phyloP scores from a whole-genome alignment of 2,329 filamentous ascomycete genomes.

The Tothia fuscella region DNA sequence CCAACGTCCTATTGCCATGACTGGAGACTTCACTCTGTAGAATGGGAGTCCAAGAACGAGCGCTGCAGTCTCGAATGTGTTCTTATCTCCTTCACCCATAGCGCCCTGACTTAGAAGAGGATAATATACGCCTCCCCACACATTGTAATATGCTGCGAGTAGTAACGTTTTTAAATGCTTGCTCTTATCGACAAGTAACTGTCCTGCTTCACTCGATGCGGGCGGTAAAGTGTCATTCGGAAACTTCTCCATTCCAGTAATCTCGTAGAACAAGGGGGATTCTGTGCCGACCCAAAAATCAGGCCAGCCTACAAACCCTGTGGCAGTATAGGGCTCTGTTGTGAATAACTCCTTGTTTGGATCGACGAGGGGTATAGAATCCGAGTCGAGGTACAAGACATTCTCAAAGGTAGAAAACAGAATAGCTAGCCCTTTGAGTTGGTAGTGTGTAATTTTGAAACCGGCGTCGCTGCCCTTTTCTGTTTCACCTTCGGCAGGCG shows the following conservation, averaged over 20 bases:
- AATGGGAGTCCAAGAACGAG: constrained; percentile 27
- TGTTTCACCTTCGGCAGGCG: constrained; percentile 1
- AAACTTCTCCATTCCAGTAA: constrained; percentile 22
- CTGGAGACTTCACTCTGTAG: constrained; percentile 25
- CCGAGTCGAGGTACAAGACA: constrained; percentile 38
- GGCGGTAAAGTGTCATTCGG: constrained; percentile 21
- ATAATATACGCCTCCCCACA: constrained; percentile 33
- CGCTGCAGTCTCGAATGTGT: constrained; percentile 37
- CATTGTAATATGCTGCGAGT: constrained; percentile 39
- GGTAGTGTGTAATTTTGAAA: constrained; percentile 30
- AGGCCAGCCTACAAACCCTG: constrained; percentile 34
- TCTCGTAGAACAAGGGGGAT: constrained; percentile 27
- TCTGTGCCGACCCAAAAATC: constrained; percentile 34
- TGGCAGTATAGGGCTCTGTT: constrained; percentile 28
- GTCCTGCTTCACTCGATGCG: constrained; percentile 32
- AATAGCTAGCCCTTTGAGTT: constrained; percentile 37
- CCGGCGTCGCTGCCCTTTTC: constrained; percentile 1
- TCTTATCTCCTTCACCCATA: constrained; percentile 39
- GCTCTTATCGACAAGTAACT: constrained; percentile 33
- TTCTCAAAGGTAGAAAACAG: constrained; percentile 39
- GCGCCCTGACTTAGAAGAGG: constrained; percentile 35
- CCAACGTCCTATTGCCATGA: neutral
- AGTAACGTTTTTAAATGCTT: constrained; percentile 31
- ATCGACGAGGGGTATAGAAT: constrained; percentile 32
- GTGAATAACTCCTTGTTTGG: constrained; percentile 27